Conservation (phyloP, 352 stramenopile genomes). For the Elongisporangium senticosum region DNA sequence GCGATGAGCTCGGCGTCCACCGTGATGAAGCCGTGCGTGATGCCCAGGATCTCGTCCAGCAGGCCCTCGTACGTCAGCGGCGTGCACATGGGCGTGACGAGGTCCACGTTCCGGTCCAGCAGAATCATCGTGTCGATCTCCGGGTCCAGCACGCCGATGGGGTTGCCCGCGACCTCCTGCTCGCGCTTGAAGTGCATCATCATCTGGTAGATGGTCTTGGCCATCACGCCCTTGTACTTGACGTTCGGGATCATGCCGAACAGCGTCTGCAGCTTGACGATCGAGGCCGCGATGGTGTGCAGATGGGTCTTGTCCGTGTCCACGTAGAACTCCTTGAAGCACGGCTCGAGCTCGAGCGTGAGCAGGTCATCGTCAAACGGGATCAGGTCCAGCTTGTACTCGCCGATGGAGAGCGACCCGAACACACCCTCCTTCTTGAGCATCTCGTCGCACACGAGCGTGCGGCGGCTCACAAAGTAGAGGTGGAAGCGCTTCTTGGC, state of each 20-base stretch:
- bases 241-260: constrained; percentile 91
- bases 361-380: constrained; percentile 94
- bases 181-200: constrained; percentile 91
- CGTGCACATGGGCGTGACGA: constrained; percentile 94
- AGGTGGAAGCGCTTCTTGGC: constrained; percentile 82
- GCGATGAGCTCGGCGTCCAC: constrained; percentile 73
- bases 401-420: constrained; percentile 76
- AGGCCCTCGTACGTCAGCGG: constrained; percentile 97
- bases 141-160: constrained; percentile 68
- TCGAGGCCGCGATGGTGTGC: constrained; percentile 81
- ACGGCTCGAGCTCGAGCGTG: constrained; percentile 88
- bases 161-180: constrained; percentile 76
- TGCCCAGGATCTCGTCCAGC: constrained; percentile 94
- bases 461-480: constrained; percentile 89
- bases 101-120: constrained; percentile 93
- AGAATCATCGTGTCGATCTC: constrained; percentile 94
- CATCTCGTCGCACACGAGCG: constrained; percentile 88
- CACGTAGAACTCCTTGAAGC: constrained; percentile 85
- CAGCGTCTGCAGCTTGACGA: constrained; percentile 92
- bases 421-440: constrained; percentile 89
- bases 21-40: constrained; percentile 88
- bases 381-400: constrained; percentile 94
- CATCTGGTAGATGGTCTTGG: constrained; percentile 90
- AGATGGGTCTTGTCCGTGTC: constrained; percentile 87
- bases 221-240: constrained; percentile 91